A percentile compares a stretch with the other conserved stretches of the same genome.
Conservation (phyloP, 129 eudicot genomes). For the Saposhnikovia divaricata region DNA sequence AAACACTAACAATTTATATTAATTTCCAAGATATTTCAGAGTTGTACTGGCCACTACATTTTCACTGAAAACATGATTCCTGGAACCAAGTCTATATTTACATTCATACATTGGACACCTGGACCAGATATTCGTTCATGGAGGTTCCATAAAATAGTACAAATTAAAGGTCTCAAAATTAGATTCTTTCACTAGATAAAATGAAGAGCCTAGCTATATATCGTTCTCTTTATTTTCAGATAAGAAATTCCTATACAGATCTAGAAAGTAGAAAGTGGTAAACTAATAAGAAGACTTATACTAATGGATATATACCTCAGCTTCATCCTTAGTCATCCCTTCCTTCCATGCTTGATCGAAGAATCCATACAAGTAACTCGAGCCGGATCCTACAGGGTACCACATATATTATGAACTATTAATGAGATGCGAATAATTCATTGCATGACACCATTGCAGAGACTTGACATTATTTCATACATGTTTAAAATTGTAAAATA, state of each 20-base stretch:
- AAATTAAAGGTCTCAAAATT: not conserved
- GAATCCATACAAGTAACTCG: conserved; percentile 86
- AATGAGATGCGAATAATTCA: too few relatives aligned
- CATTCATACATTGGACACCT: not conserved
- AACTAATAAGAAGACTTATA: not conserved
- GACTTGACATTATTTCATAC: not conserved
- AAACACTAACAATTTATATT: not conserved
- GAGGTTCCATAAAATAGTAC: not conserved
- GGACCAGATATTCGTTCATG: not conserved
- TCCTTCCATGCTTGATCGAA: conserved; percentile 98
- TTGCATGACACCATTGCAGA: not conserved
- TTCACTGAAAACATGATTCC: too few relatives aligned
- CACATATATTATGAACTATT: not conserved
- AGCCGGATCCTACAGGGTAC: conserved; percentile 71
- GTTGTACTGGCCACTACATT: not conserved
- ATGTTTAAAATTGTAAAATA: not conserved
- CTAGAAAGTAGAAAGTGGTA: not conserved
- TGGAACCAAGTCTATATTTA: not conserved
- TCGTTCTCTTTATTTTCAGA: not conserved
- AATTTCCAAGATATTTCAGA: not conserved
- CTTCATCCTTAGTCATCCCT: conserved; percentile 90
- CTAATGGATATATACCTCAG: conserved; percentile 75
- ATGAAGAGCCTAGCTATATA: not conserved
- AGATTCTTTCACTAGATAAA: not conserved
- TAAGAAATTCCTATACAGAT: not conserved